These are phyloP conservation scores for Starmera stellimalicola DNA, from an alignment of 1,139 yeast species.

Conservation along the genomic window DNA sequence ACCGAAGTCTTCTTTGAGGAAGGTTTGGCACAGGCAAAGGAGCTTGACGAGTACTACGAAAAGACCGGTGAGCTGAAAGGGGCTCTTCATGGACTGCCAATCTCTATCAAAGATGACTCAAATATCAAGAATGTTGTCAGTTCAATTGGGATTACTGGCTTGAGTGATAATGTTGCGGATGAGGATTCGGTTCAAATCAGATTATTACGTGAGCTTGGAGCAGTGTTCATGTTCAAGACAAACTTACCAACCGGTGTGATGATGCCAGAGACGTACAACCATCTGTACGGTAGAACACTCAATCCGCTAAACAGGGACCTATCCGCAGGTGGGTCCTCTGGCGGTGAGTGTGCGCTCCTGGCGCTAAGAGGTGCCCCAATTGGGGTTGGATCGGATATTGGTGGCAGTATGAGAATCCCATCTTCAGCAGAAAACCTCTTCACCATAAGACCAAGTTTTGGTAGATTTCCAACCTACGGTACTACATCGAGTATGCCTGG, in stretches of 20 bases:
- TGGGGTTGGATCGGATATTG: constrained; percentile 59
- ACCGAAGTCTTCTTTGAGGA: constrained; percentile 32
- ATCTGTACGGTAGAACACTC: constrained; percentile 35
- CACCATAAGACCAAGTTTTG: constrained; percentile 44
- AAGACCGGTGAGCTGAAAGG: constrained; percentile 33
- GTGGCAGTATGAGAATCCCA: constrained; percentile 54
- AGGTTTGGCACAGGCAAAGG: constrained; percentile 34
- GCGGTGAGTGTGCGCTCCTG: constrained; percentile 47
- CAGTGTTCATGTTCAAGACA: constrained; percentile 45
- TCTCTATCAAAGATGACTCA: constrained; percentile 47
- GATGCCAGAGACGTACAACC: constrained; percentile 36
- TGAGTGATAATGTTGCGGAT: constrained; percentile 26
- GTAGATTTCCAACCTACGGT: constrained; percentile 43
- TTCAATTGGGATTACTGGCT: constrained; percentile 35
- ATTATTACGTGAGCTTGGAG: constrained; percentile 36
- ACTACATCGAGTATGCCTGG: constrained; percentile 51
- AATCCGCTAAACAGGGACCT: constrained; percentile 35
- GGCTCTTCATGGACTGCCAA: constrained; percentile 62
- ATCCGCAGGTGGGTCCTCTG: constrained; percentile 47
- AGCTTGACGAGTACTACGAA: constrained; percentile 32
- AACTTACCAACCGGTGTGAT: constrained; percentile 49
- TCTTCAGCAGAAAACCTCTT: constrained; percentile 43
- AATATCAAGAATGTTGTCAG: constrained; percentile 36
- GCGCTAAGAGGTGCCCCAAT: constrained; percentile 39
- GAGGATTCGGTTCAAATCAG: constrained; percentile 33